Base-by-base conservation (phyloP, 345 rosid species). In the Linum tenue region DNA sequence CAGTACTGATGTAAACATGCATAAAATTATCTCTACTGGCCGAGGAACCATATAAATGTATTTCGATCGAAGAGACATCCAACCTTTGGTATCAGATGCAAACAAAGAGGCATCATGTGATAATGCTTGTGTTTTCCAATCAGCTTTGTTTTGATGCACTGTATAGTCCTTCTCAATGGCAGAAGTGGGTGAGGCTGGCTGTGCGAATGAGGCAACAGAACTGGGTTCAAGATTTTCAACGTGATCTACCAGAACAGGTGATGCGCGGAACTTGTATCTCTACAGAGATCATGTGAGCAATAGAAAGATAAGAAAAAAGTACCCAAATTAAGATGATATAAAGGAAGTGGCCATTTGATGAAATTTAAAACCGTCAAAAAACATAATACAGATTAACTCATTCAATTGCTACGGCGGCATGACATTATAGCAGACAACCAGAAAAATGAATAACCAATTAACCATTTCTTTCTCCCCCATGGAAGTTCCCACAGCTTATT, bases 211-310 rank as follows among this genome's bases (percentile, higher is more conserved):
- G 66, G 63, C 64, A 59, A 62, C 70, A 40, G 83, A 59, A 66
- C 66, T 77, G 56, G 70, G 70, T 75, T 75, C 81, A 60, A 66
- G 65, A 60, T 72, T 77, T 65, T 62, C 81, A 78, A 64, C 44
- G 61, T 53, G 78, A 58, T 83, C 80, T 37, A 50, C 61, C 39
- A 65, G 67, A 60, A 77, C 65, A 35, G 58, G 73, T 66, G 79
- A 73, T 57, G 67, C 67, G 67, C 75, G 75, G 40, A 86, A 75
- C 64, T 70, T 86, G 82, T 77, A 59, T 3, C 86, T 82, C 91
- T 86, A 73, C 60, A 41, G 44, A 41, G 44, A 41, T 4, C 44
- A 41, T 8, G 9, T 41, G 44, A 41, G 44, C 44, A 4, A 41
- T 41, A 4, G 44, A 41, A 41, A 41, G 44, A 41, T 4, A 41